Percentiles rank a stretch among this genome's conserved stretches.
Conservation (phyloP, 1,139 yeast species). For the Wickerhamomyces sp. region DNA sequence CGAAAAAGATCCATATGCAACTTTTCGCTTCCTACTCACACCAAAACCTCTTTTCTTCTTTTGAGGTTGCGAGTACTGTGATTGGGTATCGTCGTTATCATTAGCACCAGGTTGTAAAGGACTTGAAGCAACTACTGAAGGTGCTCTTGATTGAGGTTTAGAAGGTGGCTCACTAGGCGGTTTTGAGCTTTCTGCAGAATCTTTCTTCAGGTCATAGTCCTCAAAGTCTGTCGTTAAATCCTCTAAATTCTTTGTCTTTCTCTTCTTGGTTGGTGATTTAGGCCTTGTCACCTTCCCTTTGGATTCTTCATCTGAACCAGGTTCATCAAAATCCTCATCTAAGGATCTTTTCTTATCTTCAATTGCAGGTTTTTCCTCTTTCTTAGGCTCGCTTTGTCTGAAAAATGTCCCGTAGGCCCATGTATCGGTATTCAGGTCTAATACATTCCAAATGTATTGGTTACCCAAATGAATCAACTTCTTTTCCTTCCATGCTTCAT, state of each 20-base stretch:
- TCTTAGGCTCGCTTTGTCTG: constrained; percentile 3
- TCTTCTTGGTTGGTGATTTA: constrained; percentile 10
- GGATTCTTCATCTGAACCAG: background rate
- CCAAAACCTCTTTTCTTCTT: constrained; percentile 17
- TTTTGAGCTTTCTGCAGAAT: background rate
- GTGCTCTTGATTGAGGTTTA: constrained; percentile 1
- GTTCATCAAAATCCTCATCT: constrained; percentile 3
- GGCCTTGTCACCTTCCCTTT: constrained; percentile 1
- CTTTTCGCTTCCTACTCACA: constrained; percentile 20
- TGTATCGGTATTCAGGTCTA: constrained; percentile 10
- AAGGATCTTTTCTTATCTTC: background rate
- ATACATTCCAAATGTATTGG: constrained; percentile 20
- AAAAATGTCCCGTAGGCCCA: constrained; percentile 15
- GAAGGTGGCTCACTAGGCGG: background rate
- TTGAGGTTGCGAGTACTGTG: background rate
- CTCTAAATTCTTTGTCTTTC: constrained; percentile 9
- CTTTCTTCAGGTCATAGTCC: constrained; percentile 11
- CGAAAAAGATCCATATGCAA: constrained; percentile 12
- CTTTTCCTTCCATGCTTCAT: constrained; percentile 15
- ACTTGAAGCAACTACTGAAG: background rate
- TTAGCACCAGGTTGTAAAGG: background rate
- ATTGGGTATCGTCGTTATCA: background rate
- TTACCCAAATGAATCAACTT: constrained; percentile 7
- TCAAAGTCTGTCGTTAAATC: constrained; percentile 10
- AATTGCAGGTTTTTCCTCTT: background rate